Percentiles rank a stretch among this genome's conserved stretches.
Conservation (phyloP, 192 early-diverging fungal species). For the Mortierella alpina region DNA sequence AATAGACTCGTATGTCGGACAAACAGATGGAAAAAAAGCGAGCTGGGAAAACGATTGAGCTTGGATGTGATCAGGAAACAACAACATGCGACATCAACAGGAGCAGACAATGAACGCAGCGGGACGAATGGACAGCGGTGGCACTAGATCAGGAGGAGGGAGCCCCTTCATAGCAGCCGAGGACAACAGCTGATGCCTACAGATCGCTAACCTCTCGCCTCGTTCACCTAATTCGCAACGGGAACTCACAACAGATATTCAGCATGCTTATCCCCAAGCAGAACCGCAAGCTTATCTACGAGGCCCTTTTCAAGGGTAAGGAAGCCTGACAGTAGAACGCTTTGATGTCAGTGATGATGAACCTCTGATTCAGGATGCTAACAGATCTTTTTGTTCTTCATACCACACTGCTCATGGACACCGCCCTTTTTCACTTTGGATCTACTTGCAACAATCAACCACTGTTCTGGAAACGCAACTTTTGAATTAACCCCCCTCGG, state of each 20-base stretch:
- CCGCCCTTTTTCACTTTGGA: neutral
- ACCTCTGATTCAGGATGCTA: constrained; percentile 32
- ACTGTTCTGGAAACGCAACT: constrained; percentile 11
- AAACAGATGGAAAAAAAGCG: no score
- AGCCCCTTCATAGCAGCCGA: neutral
- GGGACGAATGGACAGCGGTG: no score
- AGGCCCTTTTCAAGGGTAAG: constrained; percentile 88
- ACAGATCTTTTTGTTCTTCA: constrained; percentile 6
- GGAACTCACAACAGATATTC: constrained; percentile 32
- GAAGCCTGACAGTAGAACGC: neutral
- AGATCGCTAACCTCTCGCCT: constrained; percentile 17
- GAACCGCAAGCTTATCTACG: constrained; percentile 97
- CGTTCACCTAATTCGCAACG: neutral
- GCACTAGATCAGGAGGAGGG: neutral
- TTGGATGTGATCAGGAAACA: no score
- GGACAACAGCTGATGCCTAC: neutral
- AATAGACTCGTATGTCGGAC: no score
- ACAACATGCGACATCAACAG: no score
- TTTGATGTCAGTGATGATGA: constrained; percentile 12
- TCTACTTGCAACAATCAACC: neutral
- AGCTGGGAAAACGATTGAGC: no score
- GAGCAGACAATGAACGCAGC: no score
- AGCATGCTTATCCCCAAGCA: constrained; percentile 97
- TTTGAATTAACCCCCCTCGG: constrained; percentile 4
- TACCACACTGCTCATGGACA: constrained; percentile 2